Evolutionary conservation across 495 filamentous ascomycete species (phyloP), one percentile per base, ranked within the genome.

Genomic region (Xanthoparmelia taractica): DNA sequence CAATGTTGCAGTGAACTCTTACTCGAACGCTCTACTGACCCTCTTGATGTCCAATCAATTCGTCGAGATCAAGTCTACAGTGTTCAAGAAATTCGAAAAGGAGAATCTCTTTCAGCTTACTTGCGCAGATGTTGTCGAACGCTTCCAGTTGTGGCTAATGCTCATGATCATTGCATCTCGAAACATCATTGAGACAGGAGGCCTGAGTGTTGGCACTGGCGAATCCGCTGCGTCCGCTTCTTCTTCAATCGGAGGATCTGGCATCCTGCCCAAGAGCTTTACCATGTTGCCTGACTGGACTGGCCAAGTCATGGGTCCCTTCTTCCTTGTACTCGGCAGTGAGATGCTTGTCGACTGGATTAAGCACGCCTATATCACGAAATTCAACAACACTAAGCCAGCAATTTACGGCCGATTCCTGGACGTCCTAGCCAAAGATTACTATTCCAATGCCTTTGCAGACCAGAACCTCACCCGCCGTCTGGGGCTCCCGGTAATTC

Each of bases 281-380:
- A 95, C 89, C 0, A 83, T 97, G 33, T 80, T 99, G 40, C 94
- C 94, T 0, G 85, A 84, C 36, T 96, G 89, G 81, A 84, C 90
- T 10, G 92, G 90, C 1, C 90, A 97, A 70, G 87, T 97, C 0
- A 79, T 97, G 33, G 89, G 89, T 0, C 95, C 94, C 0, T 97
- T 99, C 67, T 74, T 97, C 20, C 81, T 99, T 0, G 94, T 97
- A 7, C 82, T 99, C 12, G 92, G 92, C 15, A 94, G 90, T 34
- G 94, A 99, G 75, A 96, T 96, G 89, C 74, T 96, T 2, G 94
- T 99, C 1, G 94, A 99, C 72, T 97, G 89, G 90, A 77, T 96
- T 65, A 99, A 99, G 73, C 94, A 99, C 70, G 89, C 90, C 17
- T 99, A 96, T 72, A 94, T 97, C 73, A 91, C 85, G 65, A 99